Evolutionary conservation across 2,329 filamentous ascomycete species (phyloP).

Genomic region (Colletotrichum cordylinicola): DNA sequence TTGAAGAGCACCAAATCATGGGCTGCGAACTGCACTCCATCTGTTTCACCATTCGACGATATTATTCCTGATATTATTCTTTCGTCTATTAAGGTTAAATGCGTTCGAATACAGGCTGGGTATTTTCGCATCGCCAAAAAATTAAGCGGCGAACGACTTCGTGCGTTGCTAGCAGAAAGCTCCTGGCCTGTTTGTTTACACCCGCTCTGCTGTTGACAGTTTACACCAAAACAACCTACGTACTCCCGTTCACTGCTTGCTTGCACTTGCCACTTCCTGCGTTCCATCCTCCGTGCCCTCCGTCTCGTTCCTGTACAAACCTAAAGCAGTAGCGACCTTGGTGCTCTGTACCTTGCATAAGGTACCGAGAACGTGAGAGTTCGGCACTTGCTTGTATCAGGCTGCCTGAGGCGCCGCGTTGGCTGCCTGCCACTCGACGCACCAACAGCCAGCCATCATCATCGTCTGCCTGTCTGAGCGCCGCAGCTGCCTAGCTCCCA

Average conservation of each 20-base stretch:
- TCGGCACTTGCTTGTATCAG: background rate
- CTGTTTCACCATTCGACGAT: background rate
- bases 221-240: background rate
- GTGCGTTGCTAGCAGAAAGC: background rate
- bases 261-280: background rate
- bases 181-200: background rate
- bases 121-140: background rate
- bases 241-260: background rate
- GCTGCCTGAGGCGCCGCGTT: slow-evolving; percentile 3
- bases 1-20: background rate
- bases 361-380: background rate
- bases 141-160: background rate
- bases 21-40: background rate
- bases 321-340: background rate
- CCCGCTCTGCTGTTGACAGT: background rate
- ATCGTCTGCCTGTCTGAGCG: slow-evolving; percentile 1
- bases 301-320: background rate
- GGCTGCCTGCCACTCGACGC: background rate
- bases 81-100: background rate
- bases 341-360: background rate
- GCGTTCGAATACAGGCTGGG: background rate
- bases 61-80: background rate
- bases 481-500: slow-evolving; percentile 12
- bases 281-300: background rate
- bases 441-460: background rate